These are phyloP conservation scores for Lyophyllum semitale DNA, from an alignment of 768 basidiomycete species.

Conservation along the genomic window DNA sequence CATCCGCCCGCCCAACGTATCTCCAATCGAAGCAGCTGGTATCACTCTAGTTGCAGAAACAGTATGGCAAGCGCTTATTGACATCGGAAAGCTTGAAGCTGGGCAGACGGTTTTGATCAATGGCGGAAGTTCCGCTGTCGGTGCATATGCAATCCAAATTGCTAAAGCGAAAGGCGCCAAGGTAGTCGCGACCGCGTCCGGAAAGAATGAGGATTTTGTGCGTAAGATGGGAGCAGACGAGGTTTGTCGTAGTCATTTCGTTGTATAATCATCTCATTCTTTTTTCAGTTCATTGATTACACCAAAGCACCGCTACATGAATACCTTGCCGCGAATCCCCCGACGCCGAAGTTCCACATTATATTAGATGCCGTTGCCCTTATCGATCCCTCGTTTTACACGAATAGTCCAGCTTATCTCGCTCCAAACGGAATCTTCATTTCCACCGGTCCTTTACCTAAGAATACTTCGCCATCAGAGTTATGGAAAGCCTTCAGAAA, in stretches of 20 bases:
- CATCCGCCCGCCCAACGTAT: slow-evolving; percentile 49
- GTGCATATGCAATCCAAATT: slow-evolving; percentile 70
- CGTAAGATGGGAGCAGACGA: slow-evolving; percentile 65
- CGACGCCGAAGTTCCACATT: slow-evolving; percentile 53
- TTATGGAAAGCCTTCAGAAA: slow-evolving; percentile 32
- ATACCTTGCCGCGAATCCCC: slow-evolving; percentile 45
- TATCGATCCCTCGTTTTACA: slow-evolving; percentile 50
- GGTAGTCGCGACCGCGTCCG: slow-evolving; percentile 63
- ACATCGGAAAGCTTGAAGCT: slow-evolving; percentile 48
- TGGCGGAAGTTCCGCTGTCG: slow-evolving; percentile 71
- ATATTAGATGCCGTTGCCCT: slow-evolving; percentile 62
- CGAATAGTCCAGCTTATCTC: slow-evolving; percentile 52
- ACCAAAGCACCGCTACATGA: slow-evolving; percentile 49
- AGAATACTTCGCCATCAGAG: slow-evolving; percentile 28
- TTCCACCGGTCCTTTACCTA: slow-evolving; percentile 50
- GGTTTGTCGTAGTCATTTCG: slow-evolving; percentile 31
- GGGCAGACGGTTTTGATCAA: slow-evolving; percentile 68
- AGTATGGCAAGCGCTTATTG: slow-evolving; percentile 56
- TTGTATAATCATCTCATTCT: background rate
- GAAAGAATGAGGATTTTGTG: slow-evolving; percentile 60
- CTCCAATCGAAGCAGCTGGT: slow-evolving; percentile 60
- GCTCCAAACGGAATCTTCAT: slow-evolving; percentile 54
- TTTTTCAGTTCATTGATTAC: slow-evolving; percentile 60
- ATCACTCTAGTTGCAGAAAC: slow-evolving; percentile 61
- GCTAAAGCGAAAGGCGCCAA: slow-evolving; percentile 64